Percentiles rank a stretch among this genome's conserved stretches.
phyloP scores from a whole-genome alignment of 805 yeast genomes.

The Starmera dryadoides region DNA sequence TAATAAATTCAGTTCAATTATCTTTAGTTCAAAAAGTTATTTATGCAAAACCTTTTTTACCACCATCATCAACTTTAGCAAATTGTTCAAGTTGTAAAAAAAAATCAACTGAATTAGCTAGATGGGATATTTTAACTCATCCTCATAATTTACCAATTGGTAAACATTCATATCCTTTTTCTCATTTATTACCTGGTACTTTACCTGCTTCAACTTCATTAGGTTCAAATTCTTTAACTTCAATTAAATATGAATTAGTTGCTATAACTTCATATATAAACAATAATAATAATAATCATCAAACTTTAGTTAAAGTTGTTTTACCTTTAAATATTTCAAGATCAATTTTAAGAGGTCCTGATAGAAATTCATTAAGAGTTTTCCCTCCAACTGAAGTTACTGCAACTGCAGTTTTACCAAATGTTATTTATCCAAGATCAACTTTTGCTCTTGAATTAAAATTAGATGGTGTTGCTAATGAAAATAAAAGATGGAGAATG shows the following conservation, averaged over 20 bases:
- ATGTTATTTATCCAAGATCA: constrained; percentile 83
- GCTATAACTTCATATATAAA: constrained; percentile 48
- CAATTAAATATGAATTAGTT: constrained; percentile 68
- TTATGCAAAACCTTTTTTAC: constrained; percentile 58
- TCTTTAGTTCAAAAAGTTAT: constrained; percentile 66
- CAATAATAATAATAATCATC: constrained; percentile 27
- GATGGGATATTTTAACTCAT: constrained; percentile 77
- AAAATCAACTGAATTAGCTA: constrained; percentile 57
- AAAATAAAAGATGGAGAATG: constrained; percentile 81
- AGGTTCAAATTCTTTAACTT: constrained; percentile 43
- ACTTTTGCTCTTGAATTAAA: constrained; percentile 77
- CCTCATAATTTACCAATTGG: constrained; percentile 56
- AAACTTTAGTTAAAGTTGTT: constrained; percentile 32
- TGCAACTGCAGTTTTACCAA: constrained; percentile 82
- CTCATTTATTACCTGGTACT: constrained; percentile 81
- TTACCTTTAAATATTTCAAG: constrained; percentile 71
- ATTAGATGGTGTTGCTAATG: constrained; percentile 60
- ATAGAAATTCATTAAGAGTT: constrained; percentile 78
- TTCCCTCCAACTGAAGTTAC: constrained; percentile 94
- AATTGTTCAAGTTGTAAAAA: constrained; percentile 53
- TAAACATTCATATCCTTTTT: constrained; percentile 84
- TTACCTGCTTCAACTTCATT: constrained; percentile 68
- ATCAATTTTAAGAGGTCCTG: constrained; percentile 74
- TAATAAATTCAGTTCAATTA: constrained; percentile 52
- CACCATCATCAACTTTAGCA: constrained; percentile 40